Evolutionary conservation across 129 eudicot species (phyloP).

Genomic region (Glebionis coronaria): DNA sequence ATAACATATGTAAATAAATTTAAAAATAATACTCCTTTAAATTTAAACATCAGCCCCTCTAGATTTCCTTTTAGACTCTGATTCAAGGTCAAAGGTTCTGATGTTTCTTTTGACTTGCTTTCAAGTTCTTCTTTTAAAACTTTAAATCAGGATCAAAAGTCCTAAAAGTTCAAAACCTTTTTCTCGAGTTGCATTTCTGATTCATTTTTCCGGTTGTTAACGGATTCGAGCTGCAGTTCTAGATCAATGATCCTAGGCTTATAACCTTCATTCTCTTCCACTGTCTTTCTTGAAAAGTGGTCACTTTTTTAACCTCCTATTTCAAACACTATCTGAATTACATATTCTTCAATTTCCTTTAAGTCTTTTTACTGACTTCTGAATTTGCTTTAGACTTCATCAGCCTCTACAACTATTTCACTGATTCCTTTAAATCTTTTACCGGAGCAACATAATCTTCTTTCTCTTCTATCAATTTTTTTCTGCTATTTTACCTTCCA

Average conservation of each 20-base stretch:
- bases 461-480: slow-evolving; percentile 71
- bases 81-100: slow-evolving; percentile 21
- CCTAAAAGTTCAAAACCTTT: slow-evolving; percentile 55
- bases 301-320: slow-evolving; percentile 42
- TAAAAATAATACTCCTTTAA: too few relatives aligned
- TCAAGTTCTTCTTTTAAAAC: slow-evolving; percentile 55
- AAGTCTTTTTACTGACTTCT: slow-evolving; percentile 23
- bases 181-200: slow-evolving; percentile 40
- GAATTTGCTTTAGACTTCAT: slow-evolving; percentile 45
- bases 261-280: slow-evolving; percentile 53
- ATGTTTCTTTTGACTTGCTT: slow-evolving; percentile 37
- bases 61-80: slow-evolving; percentile 41
- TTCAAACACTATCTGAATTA: slow-evolving; percentile 45
- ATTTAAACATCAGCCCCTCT: too few relatives aligned
- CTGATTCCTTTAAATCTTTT: slow-evolving; percentile 32
- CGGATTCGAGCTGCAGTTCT: slow-evolving; percentile 39
- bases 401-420: slow-evolving; percentile 26
- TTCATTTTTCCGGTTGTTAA: slow-evolving; percentile 37
- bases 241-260: slow-evolving; percentile 36
- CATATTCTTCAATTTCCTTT: slow-evolving; percentile 41
- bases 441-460: slow-evolving; percentile 28
- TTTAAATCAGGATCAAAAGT: slow-evolving; percentile 36
- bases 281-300: slow-evolving; percentile 30
- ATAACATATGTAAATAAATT: too few relatives aligned
- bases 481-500: slow-evolving; percentile 43